Base-by-base conservation (phyloP, 768 basidiomycete genomes). In the Lanmaoa rubissima region DNA sequence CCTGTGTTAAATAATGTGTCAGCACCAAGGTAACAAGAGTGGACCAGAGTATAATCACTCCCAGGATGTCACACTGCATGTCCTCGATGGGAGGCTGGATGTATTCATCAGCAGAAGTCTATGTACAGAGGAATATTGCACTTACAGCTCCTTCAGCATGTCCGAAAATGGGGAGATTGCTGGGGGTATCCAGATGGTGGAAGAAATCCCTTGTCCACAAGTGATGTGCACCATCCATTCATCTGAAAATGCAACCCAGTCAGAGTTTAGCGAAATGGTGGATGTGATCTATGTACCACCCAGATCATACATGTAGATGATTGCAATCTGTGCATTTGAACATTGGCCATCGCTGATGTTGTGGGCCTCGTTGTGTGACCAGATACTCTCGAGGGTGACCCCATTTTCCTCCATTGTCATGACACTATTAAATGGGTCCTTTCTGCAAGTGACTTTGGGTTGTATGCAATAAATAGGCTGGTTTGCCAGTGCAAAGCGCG, bases 181-280 rank as follows among this genome's bases (percentile, higher is more conserved):
- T 58, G n/a, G 62, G 65, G 17, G 49, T 8, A 12, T 58, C 55
- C 31, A 45, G 34, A 26, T 36, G 38, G 26, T 59, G 54, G 36
- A 67, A 57, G 32, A 60, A 44, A 12, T 58, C 2, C 44, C 60
- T 21, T 42, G 26, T 4, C 68, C 59, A 14, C 62, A 65, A 16
- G 67, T 69, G 45, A 72, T 61, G 41, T 72, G 65, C 1, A 72
- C 65, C 1, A 53, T 62, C 70, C 67, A 72, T 40, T 62, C 59
- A 28, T 69, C 70, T 64, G 48, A 24, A 19, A 28, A 40, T 19
- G 16, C 12, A 7, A 44, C 21, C n/a, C 6, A 12, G 16, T 45
- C 44, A 55, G 51, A 4, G 34, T 19, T n/a, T n/a, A 5, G 28
- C 31, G n/a, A 36, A 9, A 17, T 2, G 46, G 10, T 11, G 10